Conservation (phyloP, 345 rosid genomes). For the Camelina hispida region DNA sequence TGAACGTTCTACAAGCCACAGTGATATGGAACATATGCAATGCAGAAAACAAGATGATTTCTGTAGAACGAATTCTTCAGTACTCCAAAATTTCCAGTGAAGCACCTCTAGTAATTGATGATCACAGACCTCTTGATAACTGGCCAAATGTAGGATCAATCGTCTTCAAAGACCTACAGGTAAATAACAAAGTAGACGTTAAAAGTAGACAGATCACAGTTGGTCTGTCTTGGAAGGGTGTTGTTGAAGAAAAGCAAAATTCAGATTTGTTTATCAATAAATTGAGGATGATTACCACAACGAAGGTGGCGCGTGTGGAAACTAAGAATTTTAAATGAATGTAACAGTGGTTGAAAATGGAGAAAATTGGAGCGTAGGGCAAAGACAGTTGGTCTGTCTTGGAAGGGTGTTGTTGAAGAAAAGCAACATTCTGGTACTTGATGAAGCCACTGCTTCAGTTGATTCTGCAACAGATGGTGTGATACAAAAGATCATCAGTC, state of each 20-base stretch:
- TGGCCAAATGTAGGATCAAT: conserved; percentile 90
- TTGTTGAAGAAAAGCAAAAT: no score
- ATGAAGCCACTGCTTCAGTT: conserved; percentile 93
- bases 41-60: conserved; percentile 92
- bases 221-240: no score
- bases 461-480: conserved; percentile 93
- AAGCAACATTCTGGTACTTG: conserved; percentile 82
- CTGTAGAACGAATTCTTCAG: conserved; percentile 89
- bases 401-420: conserved; percentile 90
- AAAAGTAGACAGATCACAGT: conserved; percentile 71
- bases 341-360: conserved; percentile 84
- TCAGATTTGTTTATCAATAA: no score
- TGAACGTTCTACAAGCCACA: conserved; percentile 83
- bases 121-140: conserved; percentile 63
- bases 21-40: conserved; percentile 91
- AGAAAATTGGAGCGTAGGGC: conserved; percentile 94
- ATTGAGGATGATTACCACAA: no score
- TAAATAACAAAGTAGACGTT: conserved; percentile 33
- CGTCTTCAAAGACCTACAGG: conserved; percentile 78
- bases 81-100: conserved; percentile 77
- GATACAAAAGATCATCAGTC: conserved; percentile 73
- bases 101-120: conserved; percentile 71
- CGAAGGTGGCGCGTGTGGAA: no score
- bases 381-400: conserved; percentile 81
- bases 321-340: conserved; percentile 28